Conservation (phyloP, 1,139 yeast species). For the Lodderomyces oxycetoniae region DNA sequence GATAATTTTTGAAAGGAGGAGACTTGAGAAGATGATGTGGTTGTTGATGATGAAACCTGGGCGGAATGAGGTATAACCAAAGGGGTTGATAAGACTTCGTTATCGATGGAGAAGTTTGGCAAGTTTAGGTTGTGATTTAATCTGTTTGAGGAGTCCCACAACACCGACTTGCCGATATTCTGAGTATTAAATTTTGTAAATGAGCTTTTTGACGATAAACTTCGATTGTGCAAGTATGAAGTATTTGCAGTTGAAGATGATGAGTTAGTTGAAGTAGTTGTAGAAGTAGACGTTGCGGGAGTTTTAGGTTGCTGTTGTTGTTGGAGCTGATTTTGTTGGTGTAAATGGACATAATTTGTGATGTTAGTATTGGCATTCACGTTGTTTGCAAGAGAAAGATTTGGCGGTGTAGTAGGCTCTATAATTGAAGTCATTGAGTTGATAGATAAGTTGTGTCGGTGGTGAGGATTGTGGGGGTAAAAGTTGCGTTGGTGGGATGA, state of each 20-base stretch:
- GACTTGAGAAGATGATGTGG: conserved; percentile 7
- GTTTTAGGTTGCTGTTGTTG: conserved; percentile 9
- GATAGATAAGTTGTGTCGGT: conserved; percentile 34
- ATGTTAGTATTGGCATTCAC: conserved; percentile 2
- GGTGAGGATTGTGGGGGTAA: conserved; percentile 21
- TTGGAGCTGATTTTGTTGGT: conserved; percentile 6
- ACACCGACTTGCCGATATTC: conserved; percentile 18
- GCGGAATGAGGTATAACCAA: conserved; percentile 10
- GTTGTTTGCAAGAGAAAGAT: conserved; percentile 7
- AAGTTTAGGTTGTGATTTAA: conserved; percentile 24
- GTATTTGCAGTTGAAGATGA: conserved; percentile 11
- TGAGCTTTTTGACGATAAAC: conserved; percentile 10
- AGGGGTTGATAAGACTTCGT: conserved; percentile 13
- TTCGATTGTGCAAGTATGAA: conserved; percentile 11
- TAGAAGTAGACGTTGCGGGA: conserved; percentile 10
- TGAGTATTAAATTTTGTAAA: conserved; percentile 6
- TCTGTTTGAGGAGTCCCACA: conserved; percentile 29
- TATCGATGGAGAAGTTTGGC: conserved; percentile 27
- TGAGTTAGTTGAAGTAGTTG: conserved; percentile 8
- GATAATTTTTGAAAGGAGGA: conserved; percentile 11
- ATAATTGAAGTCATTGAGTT: conserved; percentile 34
- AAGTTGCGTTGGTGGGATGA: conserved; percentile 4
- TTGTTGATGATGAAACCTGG: conserved; percentile 2
- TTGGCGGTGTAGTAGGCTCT: conserved; percentile 43
- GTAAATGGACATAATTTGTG: conserved; percentile 3